Evolutionary conservation across 2,329 filamentous ascomycete species (phyloP).

Genomic region (Talaromyces sp.): DNA sequence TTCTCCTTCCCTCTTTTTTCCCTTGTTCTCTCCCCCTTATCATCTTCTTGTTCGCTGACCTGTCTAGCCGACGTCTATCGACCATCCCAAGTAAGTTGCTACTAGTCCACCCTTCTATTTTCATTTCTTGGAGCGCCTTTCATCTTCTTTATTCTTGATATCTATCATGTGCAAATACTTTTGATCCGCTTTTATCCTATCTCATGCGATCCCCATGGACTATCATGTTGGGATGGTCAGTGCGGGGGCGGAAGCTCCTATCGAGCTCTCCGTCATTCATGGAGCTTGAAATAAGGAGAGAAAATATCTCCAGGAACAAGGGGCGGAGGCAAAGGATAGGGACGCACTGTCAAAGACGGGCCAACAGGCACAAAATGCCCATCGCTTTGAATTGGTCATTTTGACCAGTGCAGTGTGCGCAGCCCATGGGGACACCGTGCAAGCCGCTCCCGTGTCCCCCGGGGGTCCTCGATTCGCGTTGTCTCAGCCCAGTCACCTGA

Average conservation of each 20-base stretch:
- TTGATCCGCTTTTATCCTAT: not conserved
- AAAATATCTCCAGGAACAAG: too few species aligned
- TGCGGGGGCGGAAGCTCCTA: slow-evolving; percentile 25
- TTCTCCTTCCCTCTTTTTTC: slow-evolving; percentile 12
- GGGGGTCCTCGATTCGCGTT: slow-evolving; percentile 22
- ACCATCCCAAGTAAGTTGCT: slow-evolving; percentile 48
- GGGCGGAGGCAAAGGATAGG: not conserved
- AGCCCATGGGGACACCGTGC: not conserved
- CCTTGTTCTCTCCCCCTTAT: slow-evolving; percentile 10
- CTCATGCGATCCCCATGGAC: slow-evolving; percentile 6
- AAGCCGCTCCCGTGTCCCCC: slow-evolving; percentile 7
- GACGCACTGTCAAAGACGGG: too few species aligned
- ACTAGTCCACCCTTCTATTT: slow-evolving; percentile 7
- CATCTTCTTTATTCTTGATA: not conserved
- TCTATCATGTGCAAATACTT: not conserved
- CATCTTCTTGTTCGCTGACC: slow-evolving; percentile 17
- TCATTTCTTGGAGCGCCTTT: too few species aligned
- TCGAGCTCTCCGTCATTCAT: slow-evolving; percentile 2
- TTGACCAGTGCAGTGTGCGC: not conserved
- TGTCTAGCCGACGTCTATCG: slow-evolving; percentile 50
- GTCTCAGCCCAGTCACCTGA: slow-evolving; percentile 26
- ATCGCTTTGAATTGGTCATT: not conserved
- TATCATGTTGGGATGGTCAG: slow-evolving; percentile 23
- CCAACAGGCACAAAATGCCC: too few species aligned
- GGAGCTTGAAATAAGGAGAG: not conserved